These are phyloP conservation scores for Lineolata rhizophorae DNA, from an alignment of 495 filamentous ascomycete genomes.

Conservation along the genomic window DNA sequence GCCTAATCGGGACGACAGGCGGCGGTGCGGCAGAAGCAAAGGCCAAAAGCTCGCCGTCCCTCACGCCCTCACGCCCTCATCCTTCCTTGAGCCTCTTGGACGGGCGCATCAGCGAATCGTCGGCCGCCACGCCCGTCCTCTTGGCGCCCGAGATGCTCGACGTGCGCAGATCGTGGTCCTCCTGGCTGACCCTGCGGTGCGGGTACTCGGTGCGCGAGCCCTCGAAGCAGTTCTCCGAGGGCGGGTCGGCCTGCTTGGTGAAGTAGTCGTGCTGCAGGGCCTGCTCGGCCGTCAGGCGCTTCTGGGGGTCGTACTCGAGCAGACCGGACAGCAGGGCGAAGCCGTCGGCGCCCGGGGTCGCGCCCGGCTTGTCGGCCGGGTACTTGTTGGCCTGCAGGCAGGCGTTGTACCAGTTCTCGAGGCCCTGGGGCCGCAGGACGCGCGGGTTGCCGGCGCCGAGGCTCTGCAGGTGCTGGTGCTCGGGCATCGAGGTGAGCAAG, in stretches of 20 bases:
- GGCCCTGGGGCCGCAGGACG: constrained; percentile 22
- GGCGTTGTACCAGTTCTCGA: constrained; percentile 45
- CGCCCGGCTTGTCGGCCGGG: constrained; percentile 23
- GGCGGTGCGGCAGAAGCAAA: too few relatives aligned
- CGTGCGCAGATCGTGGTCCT: constrained; percentile 82
- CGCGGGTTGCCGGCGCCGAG: constrained; percentile 25
- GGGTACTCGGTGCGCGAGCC: constrained; percentile 75
- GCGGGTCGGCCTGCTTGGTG: constrained; percentile 32
- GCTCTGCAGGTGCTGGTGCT: constrained; percentile 52
- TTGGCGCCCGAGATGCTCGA: constrained; percentile 84
- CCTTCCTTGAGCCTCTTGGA: constrained; percentile 46
- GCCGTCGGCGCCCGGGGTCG: constrained; percentile 47
- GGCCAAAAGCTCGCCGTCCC: too few relatives aligned
- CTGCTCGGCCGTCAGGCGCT: constrained; percentile 61
- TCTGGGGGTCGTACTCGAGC: constrained; percentile 82
- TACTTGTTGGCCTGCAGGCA: constrained; percentile 37
- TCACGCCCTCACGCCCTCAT: too few relatives aligned
- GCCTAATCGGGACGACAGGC: too few relatives aligned
- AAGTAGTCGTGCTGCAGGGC: constrained; percentile 85
- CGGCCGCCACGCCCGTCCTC: constrained; percentile 68
- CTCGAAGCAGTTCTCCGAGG: constrained; percentile 71
- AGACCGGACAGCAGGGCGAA: constrained; percentile 60
- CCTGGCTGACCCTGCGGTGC: constrained; percentile 67
- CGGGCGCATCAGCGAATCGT: constrained; percentile 39
- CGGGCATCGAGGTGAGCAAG: constrained; percentile 54